Percentiles rank a stretch among this genome's conserved stretches.
phyloP scores from a whole-genome alignment of 2,329 filamentous ascomycete genomes.

The Penicillium capsulatum region DNA sequence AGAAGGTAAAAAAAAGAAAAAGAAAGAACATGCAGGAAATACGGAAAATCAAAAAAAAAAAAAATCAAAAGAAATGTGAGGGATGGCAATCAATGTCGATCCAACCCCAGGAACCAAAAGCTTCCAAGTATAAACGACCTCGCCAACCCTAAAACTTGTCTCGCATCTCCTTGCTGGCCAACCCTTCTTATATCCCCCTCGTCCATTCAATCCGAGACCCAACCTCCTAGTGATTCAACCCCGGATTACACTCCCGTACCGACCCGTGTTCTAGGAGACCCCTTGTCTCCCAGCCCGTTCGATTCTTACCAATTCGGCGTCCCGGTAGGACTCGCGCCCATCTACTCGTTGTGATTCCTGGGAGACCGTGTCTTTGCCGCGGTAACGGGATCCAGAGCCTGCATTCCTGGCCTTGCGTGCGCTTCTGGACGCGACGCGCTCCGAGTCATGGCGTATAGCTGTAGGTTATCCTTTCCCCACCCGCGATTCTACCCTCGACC shows the following conservation, averaged over 20 bases:
- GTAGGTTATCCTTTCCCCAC: constrained; percentile 35
- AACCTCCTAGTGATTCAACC: constrained; percentile 8
- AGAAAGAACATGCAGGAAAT: constrained; percentile 4
- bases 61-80: constrained; percentile 3
- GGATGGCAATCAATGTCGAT: constrained; percentile 3
- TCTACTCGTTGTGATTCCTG: neutral
- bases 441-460: constrained; percentile 36
- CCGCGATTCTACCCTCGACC: constrained; percentile 27
- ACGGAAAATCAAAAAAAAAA: neutral
- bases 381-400: constrained; percentile 38
- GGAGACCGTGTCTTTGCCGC: constrained; percentile 15
- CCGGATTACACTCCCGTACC: constrained; percentile 2
- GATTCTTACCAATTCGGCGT: neutral
- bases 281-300: constrained; percentile 1
- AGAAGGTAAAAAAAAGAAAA: constrained; percentile 1
- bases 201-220: constrained; percentile 22
- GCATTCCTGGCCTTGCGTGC: constrained; percentile 43
- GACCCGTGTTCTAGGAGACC: too few species aligned
- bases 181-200: constrained; percentile 16
- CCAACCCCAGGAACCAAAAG: neutral
- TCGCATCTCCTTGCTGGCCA: constrained; percentile 10
- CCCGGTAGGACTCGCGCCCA: neutral
- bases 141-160: neutral
- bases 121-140: constrained; percentile 4
- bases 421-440: constrained; percentile 38